phyloP scores from a whole-genome alignment of 441 rosid genomes.

The Populus hybrid region DNA sequence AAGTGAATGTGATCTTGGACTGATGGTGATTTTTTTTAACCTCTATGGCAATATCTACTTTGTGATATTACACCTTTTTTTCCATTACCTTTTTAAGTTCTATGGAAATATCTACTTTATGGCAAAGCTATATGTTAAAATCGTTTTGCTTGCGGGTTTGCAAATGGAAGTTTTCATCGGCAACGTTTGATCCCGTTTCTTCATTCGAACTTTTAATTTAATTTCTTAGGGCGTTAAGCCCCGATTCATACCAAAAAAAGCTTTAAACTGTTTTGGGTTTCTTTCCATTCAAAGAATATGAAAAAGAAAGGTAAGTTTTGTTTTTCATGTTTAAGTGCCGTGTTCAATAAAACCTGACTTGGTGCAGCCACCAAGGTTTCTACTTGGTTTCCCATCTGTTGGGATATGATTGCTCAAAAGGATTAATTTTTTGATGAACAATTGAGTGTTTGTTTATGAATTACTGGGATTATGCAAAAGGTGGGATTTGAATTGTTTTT shows the following conservation, averaged over 20 bases:
- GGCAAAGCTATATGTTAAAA: neutral
- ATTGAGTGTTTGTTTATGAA: neutral
- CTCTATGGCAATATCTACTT: neutral
- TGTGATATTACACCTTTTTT: neutral
- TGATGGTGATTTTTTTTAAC: neutral
- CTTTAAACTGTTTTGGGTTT: neutral
- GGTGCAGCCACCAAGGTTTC: neutral
- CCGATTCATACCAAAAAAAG: no score
- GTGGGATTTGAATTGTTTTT: neutral
- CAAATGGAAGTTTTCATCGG: neutral
- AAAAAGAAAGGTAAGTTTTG: neutral
- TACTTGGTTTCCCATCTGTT: neutral
- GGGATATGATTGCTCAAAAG: neutral
- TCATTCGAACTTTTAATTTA: no score
- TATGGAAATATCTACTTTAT: neutral
- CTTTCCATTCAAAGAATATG: neutral
- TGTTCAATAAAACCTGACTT: neutral
- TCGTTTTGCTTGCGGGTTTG: neutral
- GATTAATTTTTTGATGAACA: neutral
- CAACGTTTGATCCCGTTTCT: neutral
- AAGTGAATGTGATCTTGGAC: neutral
- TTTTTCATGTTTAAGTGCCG: neutral
- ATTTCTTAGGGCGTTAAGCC: neutral
- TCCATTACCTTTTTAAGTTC: neutral
- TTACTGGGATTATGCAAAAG: neutral